Base-by-base conservation (phyloP, 1,284 basidiomycete genomes). In the Pascua guehoae region DNA sequence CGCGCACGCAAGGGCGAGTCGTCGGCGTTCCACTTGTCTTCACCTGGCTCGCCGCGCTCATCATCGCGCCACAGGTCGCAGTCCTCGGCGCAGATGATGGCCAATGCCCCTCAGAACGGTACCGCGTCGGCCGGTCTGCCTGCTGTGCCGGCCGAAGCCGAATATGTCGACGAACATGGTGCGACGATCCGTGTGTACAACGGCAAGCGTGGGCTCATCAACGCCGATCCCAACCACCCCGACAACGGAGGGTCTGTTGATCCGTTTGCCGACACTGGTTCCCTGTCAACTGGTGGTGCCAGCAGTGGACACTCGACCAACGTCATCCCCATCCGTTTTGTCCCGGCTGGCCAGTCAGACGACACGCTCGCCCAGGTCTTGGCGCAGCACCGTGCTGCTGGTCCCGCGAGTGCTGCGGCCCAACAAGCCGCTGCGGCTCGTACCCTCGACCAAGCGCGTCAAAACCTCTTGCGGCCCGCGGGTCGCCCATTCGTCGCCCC, bases 241-340 rank as follows among this genome's bases (percentile, higher is more conserved):
- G 59, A 64, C 52, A 65, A 65, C 45, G 62, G 61, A 2, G 64
- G 63, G 9, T 44, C 43, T 12, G 61, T 62, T 5, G 71, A 77
- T 55, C 76, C 76, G 10, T 78, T 78, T 57, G 64, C 68, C 9
- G 75, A 78, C 54, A 44, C 64, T 16, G 66, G 69, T 36, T 71
- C 68, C 42, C 63, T 77, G 18, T 69, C 68, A 0, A 76, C 73
- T 0, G 66, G 66, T 45, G 60, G 59, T 2, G 65, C 58, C 5
- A 67, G 65, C 16, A 63, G 61, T 11, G 68, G 66, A 11, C 64
- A 67, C 40, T 66, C 66, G 12, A 73, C 74, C 37, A 74, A 77
- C 51, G 73, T 78, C 46, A 75, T 78, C 24, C 77, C 76, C 2
- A 79, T 77, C 47, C 75, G 76, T 45, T 79, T 66, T 49, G 72